Evolutionary conservation across 139 green algal genomes (phyloP), one percentile per base, ranked within the genome.

Genomic region (Chlamydomonas sp.): DNA sequence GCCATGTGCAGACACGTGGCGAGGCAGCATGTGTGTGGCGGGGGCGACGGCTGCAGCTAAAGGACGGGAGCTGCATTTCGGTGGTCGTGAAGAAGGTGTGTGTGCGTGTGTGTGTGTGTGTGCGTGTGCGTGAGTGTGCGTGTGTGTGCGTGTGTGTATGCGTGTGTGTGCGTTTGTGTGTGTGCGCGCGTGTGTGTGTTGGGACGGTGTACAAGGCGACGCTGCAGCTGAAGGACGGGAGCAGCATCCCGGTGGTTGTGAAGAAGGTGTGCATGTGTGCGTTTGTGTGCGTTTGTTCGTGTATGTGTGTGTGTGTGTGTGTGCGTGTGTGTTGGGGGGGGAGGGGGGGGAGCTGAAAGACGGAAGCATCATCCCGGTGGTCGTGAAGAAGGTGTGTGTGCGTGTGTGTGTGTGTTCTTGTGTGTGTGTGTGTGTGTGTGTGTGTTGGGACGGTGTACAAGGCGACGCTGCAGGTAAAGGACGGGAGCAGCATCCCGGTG

Each of bases 391-490:
- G 84, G 85, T 84, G 35, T 1, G 20, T n/a, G n/a, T n/a, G n/a
- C n/a, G n/a, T n/a, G n/a, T n/a, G n/a, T n/a, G n/a, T n/a, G n/a
- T n/a, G n/a, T n/a, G n/a, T n/a, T n/a, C n/a, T n/a, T n/a, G n/a
- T n/a, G n/a, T n/a, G n/a, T n/a, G n/a, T n/a, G n/a, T n/a, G n/a
- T n/a, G n/a, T n/a, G n/a, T n/a, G n/a, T n/a, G n/a, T n/a, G n/a
- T n/a, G n/a, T n/a, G n/a, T 98, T 84, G 94, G 94, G 35, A 90
- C 83, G 3, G 94, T 98, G 35, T 98, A 90, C 78, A 79, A 71
- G 6, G 92, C 76, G 5, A 70, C 69, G 59, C n/a, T n/a, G 0
- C 58, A 79, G 24, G 65, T 92, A 31, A 69, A 66, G 59, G 29
- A 39, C 20, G 59, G 59, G 31, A 66, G 29, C 13, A 5, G 4